Evolutionary conservation across 768 basidiomycete genomes (phyloP), one percentile per base, ranked within the genome.

Genomic region (Lentinula raphanica): DNA sequence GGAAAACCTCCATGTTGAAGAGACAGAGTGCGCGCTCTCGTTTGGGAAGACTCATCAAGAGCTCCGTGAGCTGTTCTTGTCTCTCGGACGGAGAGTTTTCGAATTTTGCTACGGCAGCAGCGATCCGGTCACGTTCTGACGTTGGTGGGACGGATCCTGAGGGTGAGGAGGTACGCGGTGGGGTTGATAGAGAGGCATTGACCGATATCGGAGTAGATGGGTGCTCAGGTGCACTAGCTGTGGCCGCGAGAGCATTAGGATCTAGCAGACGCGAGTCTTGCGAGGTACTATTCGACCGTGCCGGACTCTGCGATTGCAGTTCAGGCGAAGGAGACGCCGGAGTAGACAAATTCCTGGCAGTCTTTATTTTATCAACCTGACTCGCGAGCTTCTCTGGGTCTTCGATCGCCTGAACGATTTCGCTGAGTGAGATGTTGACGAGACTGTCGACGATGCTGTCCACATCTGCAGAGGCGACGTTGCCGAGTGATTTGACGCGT

Each of bases 1-100:
- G 79, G 25, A 95, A 77, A 28, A 92, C 80, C 63, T 94, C 92
- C 12, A 78, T 76, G 62, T 93, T 95, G 78, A 96, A 96, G 39
- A 95, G 75, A 71, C 93, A 94, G 84, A 95, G 81, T 0, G 92
- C 92, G 13, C 93, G 83, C 62, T 96, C 94, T 59, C 89, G 84
- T 72, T 94, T 95, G 1, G 90, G 86, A 17, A 96, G 78, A 63
- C 85, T 87, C 87, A 94, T 90, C 35, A 95, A 72, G 51, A 96
- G 76, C 23, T 88, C 90, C 0, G 87, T 85, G 45, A 95, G 78
- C 61, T 90, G 87, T 2, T 65, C 66, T 45, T 85, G 82, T 51
- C 83, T 79, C 0, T 74, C 67, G 21, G 40, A 56, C 13, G 51
- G 51, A 44, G 54, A 56, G 4, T 80, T 73, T 68, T 92, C 89